phyloP scores from a whole-genome alignment of 2,329 filamentous ascomycete genomes.

The Diaporthe velutina region DNA sequence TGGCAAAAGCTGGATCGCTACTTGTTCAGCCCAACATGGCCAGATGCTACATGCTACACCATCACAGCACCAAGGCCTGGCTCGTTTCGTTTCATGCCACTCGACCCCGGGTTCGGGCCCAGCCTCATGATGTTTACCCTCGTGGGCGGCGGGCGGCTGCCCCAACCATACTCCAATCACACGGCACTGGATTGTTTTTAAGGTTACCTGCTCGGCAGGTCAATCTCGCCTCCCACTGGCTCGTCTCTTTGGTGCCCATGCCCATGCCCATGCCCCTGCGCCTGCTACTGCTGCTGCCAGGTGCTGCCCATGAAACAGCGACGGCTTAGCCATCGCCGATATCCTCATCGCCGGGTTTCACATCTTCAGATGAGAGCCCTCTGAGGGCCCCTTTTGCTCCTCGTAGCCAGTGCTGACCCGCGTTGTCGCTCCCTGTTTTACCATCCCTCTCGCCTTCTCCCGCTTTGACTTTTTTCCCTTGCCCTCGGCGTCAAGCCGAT shows the following conservation, averaged over 20 bases:
- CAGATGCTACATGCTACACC: conserved; percentile 26
- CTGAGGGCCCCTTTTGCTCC: conserved; percentile 1
- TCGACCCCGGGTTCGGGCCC: not conserved
- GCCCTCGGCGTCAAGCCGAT: conserved; percentile 11
- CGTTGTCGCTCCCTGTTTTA: conserved; percentile 10
- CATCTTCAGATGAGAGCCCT: conserved; percentile 31
- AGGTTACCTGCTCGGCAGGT: not conserved
- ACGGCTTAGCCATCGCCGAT: conserved; percentile 24
- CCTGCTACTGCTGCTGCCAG: not conserved
- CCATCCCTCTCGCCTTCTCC: not conserved
- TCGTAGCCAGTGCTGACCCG: not conserved
- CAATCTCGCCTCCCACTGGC: not conserved
- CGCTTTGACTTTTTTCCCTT: conserved; percentile 9
- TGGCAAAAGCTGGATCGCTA: not conserved
- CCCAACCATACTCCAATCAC: not conserved
- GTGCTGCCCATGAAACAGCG: conserved; percentile 23
- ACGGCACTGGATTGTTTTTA: not conserved
- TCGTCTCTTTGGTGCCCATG: not conserved
- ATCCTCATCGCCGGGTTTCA: conserved; percentile 28
- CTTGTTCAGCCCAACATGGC: not conserved
- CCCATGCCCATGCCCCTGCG: not conserved
- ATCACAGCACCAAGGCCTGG: conserved; percentile 17
- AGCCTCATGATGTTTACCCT: not conserved
- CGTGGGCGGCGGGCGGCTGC: not conserved
- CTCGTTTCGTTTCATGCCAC: conserved; percentile 20